Conservation (phyloP, 2,329 filamentous ascomycete genomes). For the Pseudogymnoascus sp. region DNA sequence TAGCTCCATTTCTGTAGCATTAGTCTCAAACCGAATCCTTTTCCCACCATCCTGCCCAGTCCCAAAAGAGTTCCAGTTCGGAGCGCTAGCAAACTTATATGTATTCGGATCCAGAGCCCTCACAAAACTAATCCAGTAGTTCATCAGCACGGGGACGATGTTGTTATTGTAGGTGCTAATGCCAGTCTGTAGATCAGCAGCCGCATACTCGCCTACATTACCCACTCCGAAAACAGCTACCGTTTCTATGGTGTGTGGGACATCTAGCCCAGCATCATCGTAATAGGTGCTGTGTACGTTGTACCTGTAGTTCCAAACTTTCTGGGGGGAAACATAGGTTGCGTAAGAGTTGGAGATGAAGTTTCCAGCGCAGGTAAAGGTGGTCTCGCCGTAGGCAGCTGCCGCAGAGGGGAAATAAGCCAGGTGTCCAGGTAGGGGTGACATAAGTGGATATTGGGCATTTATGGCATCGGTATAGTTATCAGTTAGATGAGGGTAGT, state of each 20-base stretch:
- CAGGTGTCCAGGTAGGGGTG: slow-evolving; percentile 26
- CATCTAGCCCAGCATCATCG: slow-evolving; percentile 30
- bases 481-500: slow-evolving; percentile 31
- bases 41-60: slow-evolving; percentile 16
- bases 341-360: slow-evolving; percentile 32
- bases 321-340: slow-evolving; percentile 26
- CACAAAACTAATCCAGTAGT: slow-evolving; percentile 40
- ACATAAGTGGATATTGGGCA: slow-evolving; percentile 25
- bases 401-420: slow-evolving; percentile 35
- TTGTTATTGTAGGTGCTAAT: slow-evolving; percentile 27
- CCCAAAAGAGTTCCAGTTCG: slow-evolving; percentile 25
- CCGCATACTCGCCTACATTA: slow-evolving; percentile 19
- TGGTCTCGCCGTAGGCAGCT: slow-evolving; percentile 39
- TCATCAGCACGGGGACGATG: slow-evolving; percentile 30
- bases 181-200: slow-evolving; percentile 18
- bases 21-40: slow-evolving; percentile 23
- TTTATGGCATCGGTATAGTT: slow-evolving; percentile 26
- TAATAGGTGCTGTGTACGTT: slow-evolving; percentile 36
- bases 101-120: slow-evolving; percentile 33
- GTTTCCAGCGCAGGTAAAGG: slow-evolving; percentile 40
- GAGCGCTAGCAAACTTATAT: slow-evolving; percentile 24
- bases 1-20: slow-evolving; percentile 24
- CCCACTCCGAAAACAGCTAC: slow-evolving; percentile 33
- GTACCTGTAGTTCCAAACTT: slow-evolving; percentile 42
- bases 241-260: slow-evolving; percentile 32